These are phyloP conservation scores for Capsicum rhomboideum DNA, from an alignment of 257 asterid genomes.

Conservation along the genomic window DNA sequence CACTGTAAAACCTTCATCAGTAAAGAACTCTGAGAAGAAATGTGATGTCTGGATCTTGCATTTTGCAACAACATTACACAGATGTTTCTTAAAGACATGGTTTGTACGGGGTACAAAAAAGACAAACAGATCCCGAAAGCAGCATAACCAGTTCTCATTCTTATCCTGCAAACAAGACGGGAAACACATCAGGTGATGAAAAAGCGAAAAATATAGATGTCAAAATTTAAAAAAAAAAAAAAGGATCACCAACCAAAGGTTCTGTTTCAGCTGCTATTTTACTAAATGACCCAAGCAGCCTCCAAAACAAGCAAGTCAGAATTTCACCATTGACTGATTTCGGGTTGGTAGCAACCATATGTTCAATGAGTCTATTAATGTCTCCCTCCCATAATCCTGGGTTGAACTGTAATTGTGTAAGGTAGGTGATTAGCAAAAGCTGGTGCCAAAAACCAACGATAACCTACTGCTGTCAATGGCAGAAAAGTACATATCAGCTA, in stretches of 20 bases:
- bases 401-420: slow-evolving; percentile 35
- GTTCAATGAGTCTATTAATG: slow-evolving; percentile 43
- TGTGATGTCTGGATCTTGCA: slow-evolving; percentile 34
- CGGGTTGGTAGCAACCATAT: slow-evolving; percentile 26
- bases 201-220: not conserved
- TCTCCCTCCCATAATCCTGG: slow-evolving; percentile 35
- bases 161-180: slow-evolving; percentile 38
- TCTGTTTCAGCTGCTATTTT: slow-evolving; percentile 33
- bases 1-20: slow-evolving; percentile 58
- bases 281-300: slow-evolving; percentile 51
- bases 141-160: slow-evolving; percentile 42
- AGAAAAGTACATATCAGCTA: not conserved
- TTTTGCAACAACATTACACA: slow-evolving; percentile 40
- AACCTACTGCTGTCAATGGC: not conserved
- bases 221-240: not conserved
- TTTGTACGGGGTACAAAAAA: slow-evolving; percentile 53
- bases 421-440: slow-evolving; percentile 5
- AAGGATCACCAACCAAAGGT: slow-evolving; percentile 39
- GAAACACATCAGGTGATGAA: slow-evolving; percentile 3
- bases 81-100: slow-evolving; percentile 47
- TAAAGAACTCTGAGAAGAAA: slow-evolving; percentile 47
- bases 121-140: slow-evolving; percentile 53
- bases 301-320: slow-evolving; percentile 52
- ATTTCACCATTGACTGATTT: slow-evolving; percentile 51
- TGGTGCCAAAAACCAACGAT: not conserved